These are phyloP conservation scores for Sporisorium sorghi DNA, from an alignment of 1,284 basidiomycete genomes.

Conservation along the genomic window DNA sequence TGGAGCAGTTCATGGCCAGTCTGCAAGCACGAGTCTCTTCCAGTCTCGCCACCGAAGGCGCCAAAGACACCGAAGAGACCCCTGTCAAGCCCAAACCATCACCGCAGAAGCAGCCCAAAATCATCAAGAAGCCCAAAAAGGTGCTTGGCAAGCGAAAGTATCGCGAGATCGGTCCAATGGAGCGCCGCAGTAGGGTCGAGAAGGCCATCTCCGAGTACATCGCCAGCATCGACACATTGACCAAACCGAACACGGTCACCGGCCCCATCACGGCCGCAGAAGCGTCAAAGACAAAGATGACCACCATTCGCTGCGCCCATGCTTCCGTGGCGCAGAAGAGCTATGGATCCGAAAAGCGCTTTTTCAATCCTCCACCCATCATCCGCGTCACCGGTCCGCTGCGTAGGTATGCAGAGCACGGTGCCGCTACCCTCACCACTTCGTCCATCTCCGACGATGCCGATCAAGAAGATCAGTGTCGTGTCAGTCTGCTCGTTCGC, in stretches of 20 bases:
- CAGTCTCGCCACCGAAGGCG: slow-evolving; percentile 18
- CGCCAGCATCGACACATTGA: slow-evolving; percentile 36
- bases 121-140: slow-evolving; percentile 40
- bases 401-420: slow-evolving; percentile 49
- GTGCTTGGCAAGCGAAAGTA: slow-evolving; percentile 51
- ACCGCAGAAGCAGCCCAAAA: slow-evolving; percentile 28
- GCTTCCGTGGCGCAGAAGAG: slow-evolving; percentile 91
- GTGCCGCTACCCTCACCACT: slow-evolving; percentile 36
- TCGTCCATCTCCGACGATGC: slow-evolving; percentile 34
- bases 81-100: slow-evolving; percentile 18
- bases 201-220: slow-evolving; percentile 50
- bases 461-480: slow-evolving; percentile 40
- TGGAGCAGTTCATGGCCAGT: slow-evolving; percentile 60
- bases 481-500: slow-evolving; percentile 83
- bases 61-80: slow-evolving; percentile 14
- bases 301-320: slow-evolving; percentile 85
- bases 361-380: slow-evolving; percentile 86
- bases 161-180: slow-evolving; percentile 45
- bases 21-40: slow-evolving; percentile 36
- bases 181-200: slow-evolving; percentile 42
- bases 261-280: slow-evolving; percentile 40
- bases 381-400: slow-evolving; percentile 84
- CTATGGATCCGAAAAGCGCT: slow-evolving; percentile 90
- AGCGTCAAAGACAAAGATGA: slow-evolving; percentile 67
- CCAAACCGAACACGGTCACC: slow-evolving; percentile 44